phyloP scores from a whole-genome alignment of 2,329 filamentous ascomycete species.

The Colletotrichum somersetense region DNA sequence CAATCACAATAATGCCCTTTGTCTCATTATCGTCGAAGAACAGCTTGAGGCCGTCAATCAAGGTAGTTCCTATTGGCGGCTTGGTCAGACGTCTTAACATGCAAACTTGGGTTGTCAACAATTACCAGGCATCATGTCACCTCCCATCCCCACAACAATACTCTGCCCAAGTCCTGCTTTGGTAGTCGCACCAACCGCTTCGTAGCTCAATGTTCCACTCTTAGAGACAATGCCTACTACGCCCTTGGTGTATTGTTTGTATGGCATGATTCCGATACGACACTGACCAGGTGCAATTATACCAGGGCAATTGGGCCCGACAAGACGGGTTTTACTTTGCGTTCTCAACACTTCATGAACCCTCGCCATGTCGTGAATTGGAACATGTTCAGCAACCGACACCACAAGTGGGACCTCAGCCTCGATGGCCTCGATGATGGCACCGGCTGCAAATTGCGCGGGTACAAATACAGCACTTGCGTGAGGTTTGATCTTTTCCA shows the following conservation, averaged over 20 bases:
- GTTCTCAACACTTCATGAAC: constrained; percentile 77
- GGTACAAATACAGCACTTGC: constrained; percentile 82
- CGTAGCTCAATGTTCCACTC: constrained; percentile 84
- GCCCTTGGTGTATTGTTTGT: constrained; percentile 63
- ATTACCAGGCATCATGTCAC: constrained; percentile 76
- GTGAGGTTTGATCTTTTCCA: constrained; percentile 64
- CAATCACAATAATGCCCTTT: constrained; percentile 78
- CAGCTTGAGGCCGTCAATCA: constrained; percentile 76
- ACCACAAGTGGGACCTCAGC: constrained; percentile 83
- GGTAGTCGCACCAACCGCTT: constrained; percentile 81
- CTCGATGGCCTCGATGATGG: constrained; percentile 81
- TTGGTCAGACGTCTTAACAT: not conserved
- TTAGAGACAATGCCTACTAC: constrained; percentile 83
- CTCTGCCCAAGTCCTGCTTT: constrained; percentile 82
- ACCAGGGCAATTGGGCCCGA: constrained; percentile 85
- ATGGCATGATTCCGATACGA: constrained; percentile 57
- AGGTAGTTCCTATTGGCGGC: constrained; percentile 64
- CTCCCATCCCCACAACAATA: constrained; percentile 82
- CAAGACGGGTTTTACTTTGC: constrained; percentile 78
- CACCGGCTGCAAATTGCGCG: constrained; percentile 73
- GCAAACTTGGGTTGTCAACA: not conserved
- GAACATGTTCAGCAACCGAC: constrained; percentile 84
- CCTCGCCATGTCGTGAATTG: constrained; percentile 81
- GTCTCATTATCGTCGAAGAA: constrained; percentile 78
- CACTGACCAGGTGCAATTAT: constrained; percentile 83